Base-by-base conservation (phyloP, 768 basidiomycete genomes). In the Chalciporus sphaerocephalus region DNA sequence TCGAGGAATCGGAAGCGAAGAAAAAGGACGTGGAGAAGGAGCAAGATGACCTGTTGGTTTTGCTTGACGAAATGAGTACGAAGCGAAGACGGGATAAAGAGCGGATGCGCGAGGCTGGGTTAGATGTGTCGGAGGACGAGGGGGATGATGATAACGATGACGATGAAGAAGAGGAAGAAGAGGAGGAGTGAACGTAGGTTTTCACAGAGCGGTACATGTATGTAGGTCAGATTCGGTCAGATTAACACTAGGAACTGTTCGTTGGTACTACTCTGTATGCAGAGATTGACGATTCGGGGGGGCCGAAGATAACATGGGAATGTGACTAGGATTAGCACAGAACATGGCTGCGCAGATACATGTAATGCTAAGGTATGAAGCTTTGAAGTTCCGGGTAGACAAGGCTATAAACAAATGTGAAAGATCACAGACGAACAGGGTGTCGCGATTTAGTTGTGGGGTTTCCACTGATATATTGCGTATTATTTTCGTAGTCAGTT, bases 51-150 rank as follows among this genome's bases (percentile, higher is more conserved):
- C 64, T 98, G 38, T 72, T 99, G 17, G 94, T 99, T 10, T 68
- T 97, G 24, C 71, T 99, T 4, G 96, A 98, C 58, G 96, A 98
- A 68, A 72, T 96, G 50, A 88, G 81, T 36, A 78, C 71, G 52
- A 99, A 99, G 69, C 75, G 94, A 42, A 79, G 78, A 69, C 74
- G 72, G 54, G 96, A 98, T 60, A 98, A 98, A 71, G 75, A 65
- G 38, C 73, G 76, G 53, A 78, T 99, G 72, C 73, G 75, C 58
- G 79, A 77, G 46, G 79, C 78, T 9, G 88, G 88, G 0, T 46
- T 91, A 62, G 93, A 93, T 25, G 94, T 97, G 2, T 93, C 90
- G 1, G 95, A 97, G 56, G 94, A 93, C 47, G 96, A 93, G 46
- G 90, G 68, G 0, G 92, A 87, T 4, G 88, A 81, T 0, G 85